Evolutionary conservation across 2,329 filamentous ascomycete genomes (phyloP).

Genomic region (Aspergillus hiratsukae): DNA sequence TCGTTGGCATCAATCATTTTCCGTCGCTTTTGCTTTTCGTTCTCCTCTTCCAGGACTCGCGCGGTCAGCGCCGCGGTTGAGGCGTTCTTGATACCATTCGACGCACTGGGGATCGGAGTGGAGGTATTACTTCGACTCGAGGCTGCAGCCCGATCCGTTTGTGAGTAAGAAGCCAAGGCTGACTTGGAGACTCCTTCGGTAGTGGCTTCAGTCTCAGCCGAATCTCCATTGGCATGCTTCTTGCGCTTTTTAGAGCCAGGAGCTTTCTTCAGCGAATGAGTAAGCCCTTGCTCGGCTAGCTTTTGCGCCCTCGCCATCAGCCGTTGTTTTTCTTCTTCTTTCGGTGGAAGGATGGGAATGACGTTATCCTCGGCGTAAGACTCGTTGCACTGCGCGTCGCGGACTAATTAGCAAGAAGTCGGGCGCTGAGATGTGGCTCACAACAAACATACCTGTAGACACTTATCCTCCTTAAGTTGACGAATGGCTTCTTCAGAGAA

Average conservation of each 20-base stretch:
- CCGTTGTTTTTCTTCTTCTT: conserved; percentile 64
- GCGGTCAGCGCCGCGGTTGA: conserved; percentile 80
- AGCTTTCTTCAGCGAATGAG: conserved; percentile 84
- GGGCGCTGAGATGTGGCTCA: background rate
- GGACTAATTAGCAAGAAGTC: background rate
- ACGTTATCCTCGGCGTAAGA: conserved; percentile 69
- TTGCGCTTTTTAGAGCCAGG: conserved; percentile 66
- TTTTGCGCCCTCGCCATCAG: conserved; percentile 63
- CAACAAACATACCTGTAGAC: conserved; percentile 46
- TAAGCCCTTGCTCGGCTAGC: conserved; percentile 67
- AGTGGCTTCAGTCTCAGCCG: conserved; percentile 32
- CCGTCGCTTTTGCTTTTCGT: conserved; percentile 71
- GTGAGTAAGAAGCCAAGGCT: background rate
- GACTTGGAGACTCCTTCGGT: conserved; percentile 30
- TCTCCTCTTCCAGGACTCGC: conserved; percentile 81
- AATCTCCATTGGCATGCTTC: conserved; percentile 54
- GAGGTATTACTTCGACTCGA: conserved; percentile 27
- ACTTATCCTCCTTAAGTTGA: conserved; percentile 65
- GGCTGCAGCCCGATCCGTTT: conserved; percentile 9
- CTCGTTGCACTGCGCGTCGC: conserved; percentile 62
- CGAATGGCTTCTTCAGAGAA: conserved; percentile 84
- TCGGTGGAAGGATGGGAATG: conserved; percentile 73
- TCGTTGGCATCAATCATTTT: conserved; percentile 63
- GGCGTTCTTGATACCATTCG: conserved; percentile 75
- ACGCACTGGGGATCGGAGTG: conserved; percentile 28